Evolutionary conservation across 2,329 filamentous ascomycete genomes (phyloP), one percentile per base, ranked within the genome.

Genomic region (Nigrograna mackinnonii): DNA sequence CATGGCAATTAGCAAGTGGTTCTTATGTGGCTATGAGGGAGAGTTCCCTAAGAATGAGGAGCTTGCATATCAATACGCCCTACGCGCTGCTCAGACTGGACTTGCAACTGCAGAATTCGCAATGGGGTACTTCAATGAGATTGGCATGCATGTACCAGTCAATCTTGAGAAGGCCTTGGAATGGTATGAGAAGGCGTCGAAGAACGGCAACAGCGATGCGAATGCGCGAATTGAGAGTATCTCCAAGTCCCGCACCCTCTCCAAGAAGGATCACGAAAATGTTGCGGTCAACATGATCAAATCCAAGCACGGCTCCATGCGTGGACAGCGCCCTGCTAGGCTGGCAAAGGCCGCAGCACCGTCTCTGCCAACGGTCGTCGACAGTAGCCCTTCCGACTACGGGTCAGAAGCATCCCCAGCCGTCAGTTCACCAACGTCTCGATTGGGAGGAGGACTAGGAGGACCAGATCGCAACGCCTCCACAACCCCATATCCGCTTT

Each of bases 1-100:
- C 46, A 87, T 99, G 71, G 91, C 92, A 20, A 91, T 99, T 47
- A 97, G 92, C 70, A 94, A 96, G 69, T 99, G 94, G 94, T 99
- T 97, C 64, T 78, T 99, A 20, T 97, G 95, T 60, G 94, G 94
- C 3, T 91, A 94, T 52, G 92, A 97, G 54, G 87, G 86, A 17
- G 79, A 95, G 5, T 96, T 99, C 62, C 82, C 89, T 46, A 97
- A 97, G 78, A 97, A 96, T 60, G 94, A 99, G 69, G 87, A 92
- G 64, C 74, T 97, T 36, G 92, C 94, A 5, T 99, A 89, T 70
- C 86, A 84, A 38, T 97, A 96, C 62, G 94, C 94, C 2, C 83
- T 92, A 57, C 83, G 92, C 53, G 94, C 94, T 9, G 92, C 94
- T 6, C 77, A 83, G 37, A 82, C 84, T 28, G 91, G 91, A 41